Evolutionary conservation across 2,329 filamentous ascomycete species (phyloP), one percentile per base, ranked within the genome.

Genomic region (Escovopsis sp.): DNA sequence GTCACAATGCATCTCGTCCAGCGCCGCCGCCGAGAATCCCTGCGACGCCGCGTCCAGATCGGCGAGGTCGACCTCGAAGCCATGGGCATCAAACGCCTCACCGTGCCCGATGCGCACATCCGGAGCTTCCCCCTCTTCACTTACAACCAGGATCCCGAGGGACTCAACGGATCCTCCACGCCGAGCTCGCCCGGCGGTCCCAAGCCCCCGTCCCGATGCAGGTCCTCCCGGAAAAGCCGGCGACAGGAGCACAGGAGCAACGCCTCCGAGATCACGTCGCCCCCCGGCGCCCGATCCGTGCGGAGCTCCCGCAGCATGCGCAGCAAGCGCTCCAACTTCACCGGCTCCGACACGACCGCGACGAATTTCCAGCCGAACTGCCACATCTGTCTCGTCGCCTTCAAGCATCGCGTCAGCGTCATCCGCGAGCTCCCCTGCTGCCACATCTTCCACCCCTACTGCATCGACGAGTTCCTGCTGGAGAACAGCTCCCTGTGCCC

Each of bases 381-480:
- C 51, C 75, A 83, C n/a, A 94, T 96, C 35, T 98, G 90, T 51
- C 67, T 93, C 1, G 81, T 85, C 36, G 74, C 83, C 39, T 96
- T 84, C 49, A 68, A 79, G 19, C 69, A 75, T 13, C 70, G 72
- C 27, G 59, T 66, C 14, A 79, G 82, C 0, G 70, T 76, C 15
- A 86, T 96, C 37, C 79, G 86, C 37, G 82, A 94, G 56, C 65
- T 96, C 3, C 76, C 84, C 0, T 98, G 90, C 47, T 76, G 80
- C 1, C 90, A 98, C 53, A 88, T 96, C 38, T 98, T 87, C 56
- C 88, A 98, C 45, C 79, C 83, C 0, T 79, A 82, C 43, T 98
- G 90, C 50, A 87, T 96, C 43, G 87, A 96, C 50, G 71, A 77
- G 16, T 94, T 90, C 48, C 64, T 96, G 11, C 66, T 70, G 30